phyloP scores from a whole-genome alignment of 164 flowering plant species.

The Piper longum region DNA sequence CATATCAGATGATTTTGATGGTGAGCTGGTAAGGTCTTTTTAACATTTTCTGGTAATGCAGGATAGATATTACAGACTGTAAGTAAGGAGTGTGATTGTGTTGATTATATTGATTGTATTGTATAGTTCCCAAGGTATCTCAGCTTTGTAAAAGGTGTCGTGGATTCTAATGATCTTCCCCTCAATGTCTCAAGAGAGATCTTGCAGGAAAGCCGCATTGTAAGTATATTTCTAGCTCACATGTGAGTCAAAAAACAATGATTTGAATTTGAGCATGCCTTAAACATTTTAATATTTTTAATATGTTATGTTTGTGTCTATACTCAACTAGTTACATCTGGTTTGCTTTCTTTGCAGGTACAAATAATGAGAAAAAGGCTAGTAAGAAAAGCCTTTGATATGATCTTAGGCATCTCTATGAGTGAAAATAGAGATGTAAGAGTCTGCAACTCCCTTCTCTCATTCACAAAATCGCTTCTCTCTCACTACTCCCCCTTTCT shows the following conservation, averaged over 20 bases:
- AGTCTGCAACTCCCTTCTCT: not conserved
- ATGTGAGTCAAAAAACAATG: too few relatives aligned
- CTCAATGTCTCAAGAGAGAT: constrained; percentile 97
- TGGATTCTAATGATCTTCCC: constrained; percentile 92
- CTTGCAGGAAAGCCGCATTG: constrained; percentile 96
- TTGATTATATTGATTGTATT: not conserved
- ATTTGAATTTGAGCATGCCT: too few relatives aligned
- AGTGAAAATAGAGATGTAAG: constrained; percentile 81
- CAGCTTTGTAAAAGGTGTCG: constrained; percentile 96
- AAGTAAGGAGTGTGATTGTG: too few relatives aligned
- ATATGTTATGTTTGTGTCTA: too few relatives aligned
- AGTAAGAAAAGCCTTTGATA: constrained; percentile 91
- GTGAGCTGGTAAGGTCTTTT: constrained; percentile 57
- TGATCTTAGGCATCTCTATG: constrained; percentile 80
- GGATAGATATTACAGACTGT: too few relatives aligned
- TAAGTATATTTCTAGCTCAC: constrained; percentile 22
- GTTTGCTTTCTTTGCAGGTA: constrained; percentile 31
- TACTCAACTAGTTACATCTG: not conserved
- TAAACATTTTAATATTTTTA: too few relatives aligned
- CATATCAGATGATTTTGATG: constrained; percentile 95
- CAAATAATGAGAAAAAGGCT: constrained; percentile 91
- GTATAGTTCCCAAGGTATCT: constrained; percentile 81
- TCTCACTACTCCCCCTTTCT: not conserved
- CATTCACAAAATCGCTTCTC: not conserved
- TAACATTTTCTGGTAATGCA: not conserved